Evolutionary conservation across 208 protist species (phyloP).

Genomic region (Acanthamoeba quina): DNA sequence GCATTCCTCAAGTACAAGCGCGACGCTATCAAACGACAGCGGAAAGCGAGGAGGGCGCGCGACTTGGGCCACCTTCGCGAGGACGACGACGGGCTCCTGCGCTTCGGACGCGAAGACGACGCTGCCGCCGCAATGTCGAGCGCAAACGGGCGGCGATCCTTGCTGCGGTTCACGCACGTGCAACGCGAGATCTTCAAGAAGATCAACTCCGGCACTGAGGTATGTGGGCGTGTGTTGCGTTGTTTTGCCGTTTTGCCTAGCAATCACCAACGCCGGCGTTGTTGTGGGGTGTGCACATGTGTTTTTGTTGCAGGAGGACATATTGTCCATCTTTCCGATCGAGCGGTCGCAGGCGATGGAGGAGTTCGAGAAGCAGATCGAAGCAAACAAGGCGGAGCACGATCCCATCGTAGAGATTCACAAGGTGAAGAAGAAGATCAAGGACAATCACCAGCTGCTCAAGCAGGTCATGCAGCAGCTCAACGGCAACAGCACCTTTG

Average conservation of each 20-base stretch:
- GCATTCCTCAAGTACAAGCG: slow-evolving; percentile 71
- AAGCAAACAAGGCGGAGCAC: neutral
- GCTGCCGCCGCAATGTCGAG: neutral
- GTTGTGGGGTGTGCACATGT: neutral
- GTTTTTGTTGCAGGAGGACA: slow-evolving; percentile 50
- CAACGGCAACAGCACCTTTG: neutral
- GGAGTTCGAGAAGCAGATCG: slow-evolving; percentile 52
- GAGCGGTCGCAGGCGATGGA: slow-evolving; percentile 71
- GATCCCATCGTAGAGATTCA: neutral
- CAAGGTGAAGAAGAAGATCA: slow-evolving; percentile 58
- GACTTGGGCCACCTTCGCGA: neutral
- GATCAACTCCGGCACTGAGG: slow-evolving; percentile 64
- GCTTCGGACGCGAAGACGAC: neutral
- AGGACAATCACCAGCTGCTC: slow-evolving; percentile 47
- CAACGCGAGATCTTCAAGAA: slow-evolving; percentile 76
- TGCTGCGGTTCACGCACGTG: slow-evolving; percentile 63
- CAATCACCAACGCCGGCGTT: too few species aligned
- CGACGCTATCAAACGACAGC: slow-evolving; percentile 54
- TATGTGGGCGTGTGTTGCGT: neutral
- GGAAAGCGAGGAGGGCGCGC: neutral
- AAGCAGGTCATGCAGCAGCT: slow-evolving; percentile 33
- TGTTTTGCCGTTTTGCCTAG: too few species aligned
- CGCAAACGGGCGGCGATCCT: neutral
- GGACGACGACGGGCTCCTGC: neutral
- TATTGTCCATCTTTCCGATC: slow-evolving; percentile 73